Conservation (phyloP, 441 rosid genomes). For the Bruguiera hainesii region DNA sequence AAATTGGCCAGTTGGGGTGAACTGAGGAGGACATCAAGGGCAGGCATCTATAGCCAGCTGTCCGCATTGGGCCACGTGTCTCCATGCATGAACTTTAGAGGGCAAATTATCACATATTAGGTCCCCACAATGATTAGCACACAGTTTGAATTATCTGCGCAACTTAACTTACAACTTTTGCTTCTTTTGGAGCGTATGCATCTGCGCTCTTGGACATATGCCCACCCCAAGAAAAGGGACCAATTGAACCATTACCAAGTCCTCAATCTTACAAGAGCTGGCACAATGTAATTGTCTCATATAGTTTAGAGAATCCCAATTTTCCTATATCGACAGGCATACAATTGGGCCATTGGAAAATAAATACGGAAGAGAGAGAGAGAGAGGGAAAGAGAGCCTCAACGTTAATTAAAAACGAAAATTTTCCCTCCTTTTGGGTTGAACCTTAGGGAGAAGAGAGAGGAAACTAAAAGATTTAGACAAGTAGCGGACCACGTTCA, state of each 20-base stretch:
- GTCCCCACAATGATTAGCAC: constrained; percentile 28
- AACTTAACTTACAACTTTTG: constrained; percentile 5
- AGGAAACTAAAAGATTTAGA: no score
- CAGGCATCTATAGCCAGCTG: constrained; percentile 6
- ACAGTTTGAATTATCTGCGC: constrained; percentile 12
- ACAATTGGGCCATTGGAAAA: no score
- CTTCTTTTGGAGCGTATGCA: background rate
- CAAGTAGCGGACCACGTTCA: no score
- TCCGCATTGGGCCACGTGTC: constrained; percentile 7
- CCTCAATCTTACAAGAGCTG: constrained; percentile 3
- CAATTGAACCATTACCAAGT: background rate
- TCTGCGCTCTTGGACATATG: background rate
- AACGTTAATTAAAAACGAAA: no score
- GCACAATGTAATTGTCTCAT: no score
- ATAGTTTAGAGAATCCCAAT: no score
- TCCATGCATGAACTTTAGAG: constrained; percentile 7
- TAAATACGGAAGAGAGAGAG: no score
- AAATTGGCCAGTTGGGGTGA: constrained; percentile 17
- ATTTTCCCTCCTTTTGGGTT: no score
- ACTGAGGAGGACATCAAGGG: constrained; percentile 4
- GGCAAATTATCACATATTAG: constrained; percentile 21
- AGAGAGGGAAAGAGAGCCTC: no score
- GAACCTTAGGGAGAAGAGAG: no score
- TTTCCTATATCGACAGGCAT: no score
- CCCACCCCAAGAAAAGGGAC: constrained; percentile 8